Evolutionary conservation across 192 early-diverging fungal species (phyloP), one percentile per base, ranked within the genome.

Genomic region (Umbelopsis vinacea): DNA sequence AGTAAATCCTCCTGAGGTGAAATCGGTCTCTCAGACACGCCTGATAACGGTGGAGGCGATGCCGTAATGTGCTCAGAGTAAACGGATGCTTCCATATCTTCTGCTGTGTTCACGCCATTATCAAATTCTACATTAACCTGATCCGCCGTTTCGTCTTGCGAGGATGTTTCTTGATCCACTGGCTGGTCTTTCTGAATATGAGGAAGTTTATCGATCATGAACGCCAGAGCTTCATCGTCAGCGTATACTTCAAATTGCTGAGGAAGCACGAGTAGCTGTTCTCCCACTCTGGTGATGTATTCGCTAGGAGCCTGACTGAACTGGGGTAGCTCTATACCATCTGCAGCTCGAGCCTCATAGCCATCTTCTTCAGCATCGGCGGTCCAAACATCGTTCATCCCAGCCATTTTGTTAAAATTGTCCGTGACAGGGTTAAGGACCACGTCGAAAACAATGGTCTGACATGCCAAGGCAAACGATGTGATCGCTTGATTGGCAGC

Each of bases 261-360:
- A 14, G 93, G 89, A 9, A 92, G 79, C 38, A 83, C 87, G 6
- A 92, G 74, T 11, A 94, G 67, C 66, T 89, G 83, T 66, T 92
- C 90, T 14, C 92, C 86, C 40, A 92, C 70, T 57, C 83, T 80
- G 3, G 90, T 90, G 38, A 93, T 90, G 71, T 91, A 92, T 15
- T 85, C 82, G 38, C 70, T 82, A 17, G 92, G 93, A 23, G 85
- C 86, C 9, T 90, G 71, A 75, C 88, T 85, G 80, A 94, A 92
- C 57, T 50, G 43, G 2, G 68, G 69, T 14, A 71, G 57, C 11
- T 70, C 69, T 4, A 47, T 43, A 67, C 33, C 33, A 63, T 63
- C 57, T 12, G 26, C 57, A 3, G 57, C 29, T 14, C 57, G 57
- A 53, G 69, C 24, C 40, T 57, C 71, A 21, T 73, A 67, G 0